A percentile compares a stretch with the other conserved stretches of the same genome.
phyloP scores from a whole-genome alignment of 495 filamentous ascomycete genomes.

The Penicillium verhagenii region DNA sequence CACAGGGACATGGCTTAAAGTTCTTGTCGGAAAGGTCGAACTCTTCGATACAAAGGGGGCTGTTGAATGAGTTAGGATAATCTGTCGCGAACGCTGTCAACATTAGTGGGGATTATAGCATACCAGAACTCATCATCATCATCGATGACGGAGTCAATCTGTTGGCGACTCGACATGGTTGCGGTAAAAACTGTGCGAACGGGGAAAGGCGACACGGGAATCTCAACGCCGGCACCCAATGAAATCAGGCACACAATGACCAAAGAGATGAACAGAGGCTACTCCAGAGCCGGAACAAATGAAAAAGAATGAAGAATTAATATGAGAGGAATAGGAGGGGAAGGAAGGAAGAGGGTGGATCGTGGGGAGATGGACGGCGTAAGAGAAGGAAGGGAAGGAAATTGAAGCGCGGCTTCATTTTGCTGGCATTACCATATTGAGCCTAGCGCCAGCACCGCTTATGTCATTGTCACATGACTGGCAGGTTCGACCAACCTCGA shows the following conservation, averaged over 20 bases:
- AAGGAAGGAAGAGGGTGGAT: constrained; percentile 19
- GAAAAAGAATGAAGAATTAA: constrained; percentile 10
- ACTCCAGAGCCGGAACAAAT: constrained; percentile 16
- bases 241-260: constrained; percentile 23
- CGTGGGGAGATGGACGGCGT: constrained; percentile 21
- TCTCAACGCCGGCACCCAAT: constrained; percentile 32
- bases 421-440: constrained; percentile 37
- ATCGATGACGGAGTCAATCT: constrained; percentile 95
- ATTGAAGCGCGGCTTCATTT: constrained; percentile 41
- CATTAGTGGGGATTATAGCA: constrained; percentile 21
- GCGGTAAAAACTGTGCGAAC: constrained; percentile 21
- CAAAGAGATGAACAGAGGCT: constrained; percentile 15
- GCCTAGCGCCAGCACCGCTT: constrained; percentile 17
- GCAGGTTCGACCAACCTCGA: constrained; percentile 26
- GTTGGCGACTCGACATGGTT: constrained; percentile 61
- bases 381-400: constrained; percentile 32
- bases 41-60: constrained; percentile 98
- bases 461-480: constrained; percentile 34
- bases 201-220: constrained; percentile 23
- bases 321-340: constrained; percentile 11
- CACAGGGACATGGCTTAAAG: constrained; percentile 96
- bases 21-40: constrained; percentile 96
- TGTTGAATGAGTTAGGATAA: constrained; percentile 33
- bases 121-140: constrained; percentile 95
- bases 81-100: not conserved